Conservation (phyloP, 495 filamentous ascomycete genomes). For the Neurospora tetrasperma region DNA sequence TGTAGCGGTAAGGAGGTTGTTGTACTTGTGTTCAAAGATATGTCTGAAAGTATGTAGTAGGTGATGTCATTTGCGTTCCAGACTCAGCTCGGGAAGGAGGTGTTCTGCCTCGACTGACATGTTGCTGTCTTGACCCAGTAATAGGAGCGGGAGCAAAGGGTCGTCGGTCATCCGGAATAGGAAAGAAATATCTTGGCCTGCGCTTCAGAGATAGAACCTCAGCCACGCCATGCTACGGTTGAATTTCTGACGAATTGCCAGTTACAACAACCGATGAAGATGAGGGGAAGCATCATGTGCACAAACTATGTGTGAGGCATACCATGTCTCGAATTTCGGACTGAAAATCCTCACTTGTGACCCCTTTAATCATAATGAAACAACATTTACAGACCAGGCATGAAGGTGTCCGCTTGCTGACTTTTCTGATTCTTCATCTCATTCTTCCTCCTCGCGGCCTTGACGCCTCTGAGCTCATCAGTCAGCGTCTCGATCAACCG, state of each 20-base stretch:
- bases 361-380: background rate
- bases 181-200: background rate
- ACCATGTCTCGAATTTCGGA: background rate
- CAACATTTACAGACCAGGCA: background rate
- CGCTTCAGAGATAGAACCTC: background rate
- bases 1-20: background rate
- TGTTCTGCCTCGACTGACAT: background rate
- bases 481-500: constrained; percentile 46
- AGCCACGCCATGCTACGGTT: background rate
- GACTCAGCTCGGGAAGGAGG: background rate
- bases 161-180: background rate
- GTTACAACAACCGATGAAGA: too few relatives aligned
- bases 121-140: background rate
- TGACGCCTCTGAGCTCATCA: constrained; percentile 35
- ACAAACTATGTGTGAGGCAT: background rate
- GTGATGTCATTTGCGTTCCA: background rate
- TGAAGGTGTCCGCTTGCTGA: background rate
- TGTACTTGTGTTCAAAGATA: background rate
- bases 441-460: constrained; percentile 3
- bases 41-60: background rate
- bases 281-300: background rate
- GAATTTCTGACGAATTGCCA: too few relatives aligned
- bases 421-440: background rate
- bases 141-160: background rate
- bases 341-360: background rate